These are phyloP conservation scores for Linum trigynum DNA, from an alignment of 345 rosid genomes.

Conservation along the genomic window DNA sequence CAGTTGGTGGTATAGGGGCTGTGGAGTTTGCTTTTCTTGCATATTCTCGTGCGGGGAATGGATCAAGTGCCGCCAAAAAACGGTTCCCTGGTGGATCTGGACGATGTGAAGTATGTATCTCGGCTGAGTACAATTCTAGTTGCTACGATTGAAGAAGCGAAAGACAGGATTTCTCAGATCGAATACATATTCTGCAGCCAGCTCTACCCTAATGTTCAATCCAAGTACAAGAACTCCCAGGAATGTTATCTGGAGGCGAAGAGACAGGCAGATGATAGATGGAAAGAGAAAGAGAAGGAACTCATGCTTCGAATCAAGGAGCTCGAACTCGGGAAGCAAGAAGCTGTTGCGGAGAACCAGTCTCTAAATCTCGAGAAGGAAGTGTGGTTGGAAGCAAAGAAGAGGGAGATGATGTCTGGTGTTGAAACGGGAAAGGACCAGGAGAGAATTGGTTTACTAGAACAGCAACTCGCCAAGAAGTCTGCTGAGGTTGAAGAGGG, in stretches of 20 bases:
- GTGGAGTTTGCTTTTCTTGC: too few relatives aligned
- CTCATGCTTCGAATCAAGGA: conserved; percentile 38
- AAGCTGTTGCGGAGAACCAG: conserved; percentile 28
- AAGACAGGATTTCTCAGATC: conserved; percentile 81
- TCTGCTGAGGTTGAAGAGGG: conserved; percentile 40
- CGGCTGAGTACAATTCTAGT: conserved; percentile 70
- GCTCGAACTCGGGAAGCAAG: conserved; percentile 41
- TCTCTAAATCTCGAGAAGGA: conserved; percentile 36
- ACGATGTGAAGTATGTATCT: conserved; percentile 43
- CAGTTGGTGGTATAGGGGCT: too few relatives aligned
- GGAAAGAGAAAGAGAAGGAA: conserved; percentile 47
- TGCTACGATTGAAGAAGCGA: conserved; percentile 85
- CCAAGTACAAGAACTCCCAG: conserved; percentile 41
- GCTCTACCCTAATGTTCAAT: conserved; percentile 60
- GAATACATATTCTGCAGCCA: conserved; percentile 85
- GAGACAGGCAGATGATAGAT: conserved; percentile 41
- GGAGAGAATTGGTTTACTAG: conserved; percentile 24
- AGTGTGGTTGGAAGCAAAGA: conserved; percentile 21
- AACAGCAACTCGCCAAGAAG: conserved; percentile 31
- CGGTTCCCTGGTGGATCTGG: conserved; percentile 27
- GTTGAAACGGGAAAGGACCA: conserved; percentile 20
- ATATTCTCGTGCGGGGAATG: background rate
- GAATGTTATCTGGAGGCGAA: conserved; percentile 42
- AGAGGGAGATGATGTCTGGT: conserved; percentile 16
- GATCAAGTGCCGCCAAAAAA: conserved; percentile 4